Percentiles rank a stretch among this genome's conserved stretches.
phyloP scores from a whole-genome alignment of 2,329 filamentous ascomycete species.

The Xylaria sp. region DNA sequence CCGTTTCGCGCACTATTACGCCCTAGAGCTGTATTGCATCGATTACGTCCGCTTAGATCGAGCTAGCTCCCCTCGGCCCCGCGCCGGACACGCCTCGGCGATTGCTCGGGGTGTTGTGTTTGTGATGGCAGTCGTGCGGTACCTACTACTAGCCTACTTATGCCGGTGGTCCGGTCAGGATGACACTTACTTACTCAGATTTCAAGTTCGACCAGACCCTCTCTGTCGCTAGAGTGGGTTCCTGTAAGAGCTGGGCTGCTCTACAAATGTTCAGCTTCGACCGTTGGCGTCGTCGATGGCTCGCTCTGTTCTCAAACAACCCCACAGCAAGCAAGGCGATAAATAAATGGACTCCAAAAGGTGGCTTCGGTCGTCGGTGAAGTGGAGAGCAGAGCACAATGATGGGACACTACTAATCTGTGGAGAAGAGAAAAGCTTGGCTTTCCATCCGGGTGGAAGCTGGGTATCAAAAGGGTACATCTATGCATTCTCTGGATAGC shows the following conservation, averaged over 20 bases:
- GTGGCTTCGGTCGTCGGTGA: conserved; percentile 43
- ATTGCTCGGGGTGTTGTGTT: conserved; percentile 39
- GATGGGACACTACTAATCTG: background rate
- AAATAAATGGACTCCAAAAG: background rate
- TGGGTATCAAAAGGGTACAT: background rate
- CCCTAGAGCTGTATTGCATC: conserved; percentile 16
- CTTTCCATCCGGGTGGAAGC: conserved; percentile 19
- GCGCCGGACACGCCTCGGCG: conserved; percentile 37
- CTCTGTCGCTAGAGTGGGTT: background rate
- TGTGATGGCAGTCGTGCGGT: background rate
- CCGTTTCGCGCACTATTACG: conserved; percentile 23
- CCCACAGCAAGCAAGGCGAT: background rate
- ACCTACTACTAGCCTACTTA: conserved; percentile 8
- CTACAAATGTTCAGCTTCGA: background rate
- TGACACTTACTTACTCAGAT: conserved; percentile 17
- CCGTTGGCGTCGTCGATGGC: background rate
- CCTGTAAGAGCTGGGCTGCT: background rate
- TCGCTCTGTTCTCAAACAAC: background rate
- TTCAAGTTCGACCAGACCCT: background rate
- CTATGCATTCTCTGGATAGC: background rate
- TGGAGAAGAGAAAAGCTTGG: conserved; percentile 24
- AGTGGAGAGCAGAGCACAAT: conserved; percentile 39
- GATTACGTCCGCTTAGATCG: conserved; percentile 6
- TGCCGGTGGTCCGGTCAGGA: conserved; percentile 19
- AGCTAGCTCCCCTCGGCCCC: conserved; percentile 30